Conservation (phyloP, 768 basidiomycete species). For the Daedaleopsis nitida region DNA sequence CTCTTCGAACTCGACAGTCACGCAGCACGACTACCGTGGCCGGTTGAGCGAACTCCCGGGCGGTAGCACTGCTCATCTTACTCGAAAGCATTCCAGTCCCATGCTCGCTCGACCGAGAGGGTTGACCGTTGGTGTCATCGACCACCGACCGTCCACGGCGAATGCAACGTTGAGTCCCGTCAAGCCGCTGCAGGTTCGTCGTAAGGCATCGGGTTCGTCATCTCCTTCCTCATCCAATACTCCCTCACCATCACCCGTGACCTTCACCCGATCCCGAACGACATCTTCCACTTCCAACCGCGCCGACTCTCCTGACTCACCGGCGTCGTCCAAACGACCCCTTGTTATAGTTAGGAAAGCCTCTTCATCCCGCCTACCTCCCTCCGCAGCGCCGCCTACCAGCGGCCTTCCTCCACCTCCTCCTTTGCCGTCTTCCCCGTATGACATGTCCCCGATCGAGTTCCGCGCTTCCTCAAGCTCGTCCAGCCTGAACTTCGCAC, state of each 20-base stretch:
- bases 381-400: conserved; percentile 26
- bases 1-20: conserved; percentile 25
- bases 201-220: conserved; percentile 25
- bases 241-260: conserved; percentile 19
- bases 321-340: conserved; percentile 18
- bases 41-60: conserved; percentile 13
- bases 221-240: conserved; percentile 19
- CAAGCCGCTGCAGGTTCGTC: conserved; percentile 19
- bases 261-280: conserved; percentile 14
- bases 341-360: conserved; percentile 30
- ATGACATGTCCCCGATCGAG: conserved; percentile 20
- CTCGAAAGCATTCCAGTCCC: conserved; percentile 14
- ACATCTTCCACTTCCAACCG: conserved; percentile 15
- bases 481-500: conserved; percentile 29
- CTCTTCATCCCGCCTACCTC: conserved; percentile 26
- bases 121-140: conserved; percentile 22
- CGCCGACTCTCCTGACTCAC: conserved; percentile 15
- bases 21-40: conserved; percentile 8
- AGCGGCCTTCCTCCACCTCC: conserved; percentile 28
- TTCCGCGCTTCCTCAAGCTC: conserved; percentile 30
- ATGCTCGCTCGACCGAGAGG: conserved; percentile 21
- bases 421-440: conserved; percentile 7
- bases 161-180: conserved; percentile 2
- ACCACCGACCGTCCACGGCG: conserved; percentile 2
- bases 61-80: conserved; percentile 1